Evolutionary conservation across 805 yeast species (phyloP).

Genomic region (Dipodascus geniculatus): DNA sequence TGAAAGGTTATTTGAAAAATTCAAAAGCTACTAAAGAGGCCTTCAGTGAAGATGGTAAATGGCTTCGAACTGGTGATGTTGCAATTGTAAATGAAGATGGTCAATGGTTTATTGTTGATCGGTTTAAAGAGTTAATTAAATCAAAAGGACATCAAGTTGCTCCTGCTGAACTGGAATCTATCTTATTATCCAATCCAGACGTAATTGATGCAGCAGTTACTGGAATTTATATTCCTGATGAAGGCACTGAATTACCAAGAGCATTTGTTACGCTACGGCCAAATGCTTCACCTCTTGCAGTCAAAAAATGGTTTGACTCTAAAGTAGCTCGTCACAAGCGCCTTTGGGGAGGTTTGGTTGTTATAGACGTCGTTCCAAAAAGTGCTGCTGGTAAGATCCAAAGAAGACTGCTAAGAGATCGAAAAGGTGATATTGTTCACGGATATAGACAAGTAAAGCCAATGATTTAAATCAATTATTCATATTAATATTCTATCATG

Average conservation of each 20-base stretch:
- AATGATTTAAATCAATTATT: constrained; percentile 4
- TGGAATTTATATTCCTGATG: constrained; percentile 60
- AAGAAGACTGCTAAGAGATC: constrained; percentile 76
- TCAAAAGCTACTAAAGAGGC: constrained; percentile 36
- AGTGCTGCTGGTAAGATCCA: constrained; percentile 91
- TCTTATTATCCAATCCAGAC: constrained; percentile 57
- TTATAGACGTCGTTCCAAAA: constrained; percentile 80
- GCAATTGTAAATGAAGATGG: constrained; percentile 30
- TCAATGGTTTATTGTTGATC: constrained; percentile 37
- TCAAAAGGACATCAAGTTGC: constrained; percentile 77
- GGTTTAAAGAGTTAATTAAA: constrained; percentile 61
- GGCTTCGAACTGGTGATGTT: constrained; percentile 52
- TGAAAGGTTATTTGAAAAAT: constrained; percentile 39
- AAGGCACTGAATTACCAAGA: constrained; percentile 54
- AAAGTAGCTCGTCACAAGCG: constrained; percentile 28
- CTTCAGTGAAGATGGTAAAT: constrained; percentile 34
- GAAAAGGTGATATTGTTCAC: constrained; percentile 14
- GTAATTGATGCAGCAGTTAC: constrained; percentile 87
- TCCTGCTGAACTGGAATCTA: constrained; percentile 88
- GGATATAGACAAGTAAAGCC: constrained; percentile 9
- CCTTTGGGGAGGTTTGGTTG: constrained; percentile 39
- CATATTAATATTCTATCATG: constrained; percentile 6
- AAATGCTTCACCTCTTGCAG: constrained; percentile 15
- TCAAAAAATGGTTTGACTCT: constrained; percentile 25
- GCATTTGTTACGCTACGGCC: constrained; percentile 24